These are phyloP conservation scores for Penicillium malachiteum DNA, from an alignment of 495 filamentous ascomycete species.

Conservation along the genomic window DNA sequence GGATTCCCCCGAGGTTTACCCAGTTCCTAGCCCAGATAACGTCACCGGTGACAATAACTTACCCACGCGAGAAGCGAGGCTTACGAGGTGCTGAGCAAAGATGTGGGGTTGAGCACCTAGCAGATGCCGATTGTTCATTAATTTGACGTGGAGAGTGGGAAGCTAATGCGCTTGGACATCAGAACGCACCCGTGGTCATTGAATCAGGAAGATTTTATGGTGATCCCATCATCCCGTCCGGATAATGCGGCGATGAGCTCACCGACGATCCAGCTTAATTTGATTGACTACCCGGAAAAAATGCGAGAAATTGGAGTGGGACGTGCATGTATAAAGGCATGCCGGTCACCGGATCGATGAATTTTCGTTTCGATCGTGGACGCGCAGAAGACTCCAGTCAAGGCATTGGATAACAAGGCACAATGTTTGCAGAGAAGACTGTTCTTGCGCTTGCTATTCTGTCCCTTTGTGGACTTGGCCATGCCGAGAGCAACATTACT, in stretches of 20 bases:
- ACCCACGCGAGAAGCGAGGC: not conserved
- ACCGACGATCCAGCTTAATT: not conserved
- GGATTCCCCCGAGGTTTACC: not conserved
- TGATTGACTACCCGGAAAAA: not conserved
- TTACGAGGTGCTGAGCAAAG: not conserved
- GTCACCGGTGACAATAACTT: not conserved
- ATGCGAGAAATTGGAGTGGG: not conserved
- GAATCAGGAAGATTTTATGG: not conserved
- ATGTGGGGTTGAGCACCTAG: not conserved
- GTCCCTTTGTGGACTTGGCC: conserved; percentile 15
- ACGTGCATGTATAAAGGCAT: not conserved
- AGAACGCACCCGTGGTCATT: not conserved
- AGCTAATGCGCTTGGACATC: not conserved
- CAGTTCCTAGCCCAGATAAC: not conserved
- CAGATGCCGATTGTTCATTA: not conserved
- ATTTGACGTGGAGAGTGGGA: not conserved
- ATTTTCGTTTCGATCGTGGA: not conserved
- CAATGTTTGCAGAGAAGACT: not conserved
- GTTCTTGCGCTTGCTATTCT: conserved; percentile 12
- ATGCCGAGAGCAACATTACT: conserved; percentile 19
- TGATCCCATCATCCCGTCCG: not conserved
- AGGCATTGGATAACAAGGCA: not conserved
- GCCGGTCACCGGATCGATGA: not conserved
- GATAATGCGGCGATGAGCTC: not conserved
- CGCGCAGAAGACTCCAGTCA: not conserved